These are phyloP conservation scores for Achaetomium macrosporum DNA, from an alignment of 2,329 filamentous ascomycete genomes.

Conservation along the genomic window DNA sequence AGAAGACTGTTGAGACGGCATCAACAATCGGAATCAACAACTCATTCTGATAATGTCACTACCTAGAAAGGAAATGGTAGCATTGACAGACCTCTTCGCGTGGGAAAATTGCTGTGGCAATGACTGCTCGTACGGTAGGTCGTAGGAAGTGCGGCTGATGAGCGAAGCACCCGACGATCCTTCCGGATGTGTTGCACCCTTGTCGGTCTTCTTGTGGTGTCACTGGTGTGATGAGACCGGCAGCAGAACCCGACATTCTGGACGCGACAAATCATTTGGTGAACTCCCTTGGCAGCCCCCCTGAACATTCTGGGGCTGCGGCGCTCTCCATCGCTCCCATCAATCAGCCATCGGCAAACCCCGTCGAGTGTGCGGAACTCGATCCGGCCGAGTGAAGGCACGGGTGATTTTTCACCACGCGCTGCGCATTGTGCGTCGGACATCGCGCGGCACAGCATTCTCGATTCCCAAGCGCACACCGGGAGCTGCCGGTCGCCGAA, in stretches of 20 bases:
- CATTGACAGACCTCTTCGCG: no score
- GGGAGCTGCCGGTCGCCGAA: slow-evolving; percentile 14
- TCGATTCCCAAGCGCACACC: slow-evolving; percentile 1
- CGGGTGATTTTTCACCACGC: neutral
- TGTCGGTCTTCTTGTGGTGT: no score
- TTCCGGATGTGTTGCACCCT: no score
- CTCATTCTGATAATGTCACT: no score
- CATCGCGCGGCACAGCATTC: slow-evolving; percentile 17
- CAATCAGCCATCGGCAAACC: slow-evolving; percentile 21
- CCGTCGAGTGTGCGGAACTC: slow-evolving; percentile 14
- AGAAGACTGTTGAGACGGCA: no score
- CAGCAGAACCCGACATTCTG: slow-evolving; percentile 21
- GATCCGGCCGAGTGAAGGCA: neutral
- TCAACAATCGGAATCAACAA: no score
- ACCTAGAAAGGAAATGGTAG: no score
- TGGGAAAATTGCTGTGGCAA: no score
- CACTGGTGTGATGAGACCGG: neutral
- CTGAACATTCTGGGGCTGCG: slow-evolving; percentile 15
- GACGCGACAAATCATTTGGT: slow-evolving; percentile 13
- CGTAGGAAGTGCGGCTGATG: no score
- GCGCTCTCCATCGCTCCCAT: slow-evolving; percentile 22
- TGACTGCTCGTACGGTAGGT: no score
- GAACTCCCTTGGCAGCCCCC: slow-evolving; percentile 5
- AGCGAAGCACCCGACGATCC: no score
- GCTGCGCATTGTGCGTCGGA: slow-evolving; percentile 2